phyloP scores from a whole-genome alignment of 2,329 filamentous ascomycete genomes.

The Claviceps digitariae region DNA sequence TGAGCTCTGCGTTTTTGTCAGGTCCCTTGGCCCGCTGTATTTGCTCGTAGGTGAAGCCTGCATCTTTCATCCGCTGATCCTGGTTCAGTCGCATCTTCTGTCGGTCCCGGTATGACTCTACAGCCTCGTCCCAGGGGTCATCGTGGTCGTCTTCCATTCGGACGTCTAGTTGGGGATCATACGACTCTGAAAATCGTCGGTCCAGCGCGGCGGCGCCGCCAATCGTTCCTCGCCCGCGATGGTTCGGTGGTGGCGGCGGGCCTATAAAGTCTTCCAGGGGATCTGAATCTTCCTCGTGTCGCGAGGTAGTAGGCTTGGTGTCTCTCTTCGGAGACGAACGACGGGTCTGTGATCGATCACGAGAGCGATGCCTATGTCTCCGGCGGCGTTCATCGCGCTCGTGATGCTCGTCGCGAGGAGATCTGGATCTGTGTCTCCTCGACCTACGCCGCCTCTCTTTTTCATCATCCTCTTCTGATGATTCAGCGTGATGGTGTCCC shows the following conservation, averaged over 20 bases:
- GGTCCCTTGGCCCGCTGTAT: conserved; percentile 48
- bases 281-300: conserved; percentile 39
- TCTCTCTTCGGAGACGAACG: background rate
- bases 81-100: conserved; percentile 64
- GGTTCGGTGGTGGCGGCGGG: conserved; percentile 44
- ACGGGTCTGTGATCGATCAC: background rate
- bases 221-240: conserved; percentile 56
- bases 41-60: conserved; percentile 65
- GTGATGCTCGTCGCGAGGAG: conserved; percentile 11
- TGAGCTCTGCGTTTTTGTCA: conserved; percentile 40
- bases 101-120: conserved; percentile 69
- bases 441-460: conserved; percentile 6
- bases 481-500: background rate
- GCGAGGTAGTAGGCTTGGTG: background rate
- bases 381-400: conserved; percentile 11
- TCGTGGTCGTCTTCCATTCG: conserved; percentile 38
- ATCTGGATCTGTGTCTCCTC: conserved; percentile 11
- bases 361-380: conserved; percentile 21
- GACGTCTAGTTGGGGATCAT: conserved; percentile 45
- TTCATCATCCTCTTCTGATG: background rate
- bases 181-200: conserved; percentile 58
- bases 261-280: conserved; percentile 66
- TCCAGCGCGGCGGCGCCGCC: conserved; percentile 57
- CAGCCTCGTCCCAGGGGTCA: conserved; percentile 60
- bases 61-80: conserved; percentile 59